These are phyloP conservation scores for Trametes punicea DNA, from an alignment of 768 basidiomycete species.

Conservation along the genomic window DNA sequence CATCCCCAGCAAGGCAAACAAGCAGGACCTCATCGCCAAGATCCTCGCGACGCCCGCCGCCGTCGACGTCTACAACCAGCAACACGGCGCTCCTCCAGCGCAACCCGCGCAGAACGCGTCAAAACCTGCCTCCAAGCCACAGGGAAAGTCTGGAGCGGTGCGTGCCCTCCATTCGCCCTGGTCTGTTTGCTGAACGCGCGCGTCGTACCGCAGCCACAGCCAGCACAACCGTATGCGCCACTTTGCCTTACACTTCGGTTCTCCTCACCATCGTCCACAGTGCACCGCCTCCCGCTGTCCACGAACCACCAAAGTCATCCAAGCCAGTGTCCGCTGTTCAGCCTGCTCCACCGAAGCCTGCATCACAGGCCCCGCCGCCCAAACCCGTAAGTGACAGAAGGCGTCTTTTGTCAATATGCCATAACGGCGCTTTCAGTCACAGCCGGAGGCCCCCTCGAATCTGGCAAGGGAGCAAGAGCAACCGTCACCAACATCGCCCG, in stretches of 20 bases:
- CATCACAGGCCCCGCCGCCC: conserved; percentile 15
- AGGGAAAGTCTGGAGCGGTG: conserved; percentile 9
- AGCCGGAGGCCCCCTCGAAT: background rate
- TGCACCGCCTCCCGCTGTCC: background rate
- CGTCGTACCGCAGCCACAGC: conserved; percentile 32
- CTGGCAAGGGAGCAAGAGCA: background rate
- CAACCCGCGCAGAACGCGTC: conserved; percentile 29
- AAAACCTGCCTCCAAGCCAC: conserved; percentile 24
- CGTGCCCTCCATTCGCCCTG: conserved; percentile 1
- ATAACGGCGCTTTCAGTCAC: background rate
- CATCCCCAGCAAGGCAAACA: conserved; percentile 56
- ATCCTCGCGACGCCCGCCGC: conserved; percentile 54
- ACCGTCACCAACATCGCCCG: background rate
- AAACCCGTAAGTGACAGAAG: conserved; percentile 4
- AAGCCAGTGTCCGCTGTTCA: conserved; percentile 6
- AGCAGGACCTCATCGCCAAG: conserved; percentile 62
- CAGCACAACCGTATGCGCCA: conserved; percentile 30
- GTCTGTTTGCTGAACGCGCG: conserved; percentile 29
- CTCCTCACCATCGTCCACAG: background rate
- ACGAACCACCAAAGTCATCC: conserved; percentile 29
- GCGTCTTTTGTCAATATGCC: background rate
- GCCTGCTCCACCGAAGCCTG: conserved; percentile 5
- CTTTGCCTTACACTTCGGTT: background rate
- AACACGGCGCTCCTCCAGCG: conserved; percentile 15
- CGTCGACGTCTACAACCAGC: conserved; percentile 43